phyloP scores from a whole-genome alignment of 164 flowering plant genomes.

The Vitis labrusca region DNA sequence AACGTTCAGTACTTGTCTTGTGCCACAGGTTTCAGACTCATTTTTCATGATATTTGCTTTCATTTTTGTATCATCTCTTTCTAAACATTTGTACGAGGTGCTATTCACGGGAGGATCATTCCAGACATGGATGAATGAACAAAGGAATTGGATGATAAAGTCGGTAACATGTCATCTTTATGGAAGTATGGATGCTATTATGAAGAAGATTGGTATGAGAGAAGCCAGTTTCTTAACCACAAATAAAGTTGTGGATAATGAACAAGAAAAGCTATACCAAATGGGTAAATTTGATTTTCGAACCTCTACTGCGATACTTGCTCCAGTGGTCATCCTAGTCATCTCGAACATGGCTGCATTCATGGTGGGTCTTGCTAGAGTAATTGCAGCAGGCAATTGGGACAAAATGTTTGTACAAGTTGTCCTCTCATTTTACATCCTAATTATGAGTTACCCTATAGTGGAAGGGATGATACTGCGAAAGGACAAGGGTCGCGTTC shows the following conservation, averaged over 20 bases:
- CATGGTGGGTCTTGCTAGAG: conserved; percentile 24
- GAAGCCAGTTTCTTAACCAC: conserved; percentile 45
- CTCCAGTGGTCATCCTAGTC: conserved; percentile 28
- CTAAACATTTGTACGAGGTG: conserved; percentile 32
- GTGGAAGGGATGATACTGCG: conserved; percentile 40
- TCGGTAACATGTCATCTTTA: conserved; percentile 30
- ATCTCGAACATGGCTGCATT: conserved; percentile 29
- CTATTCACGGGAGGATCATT: conserved; percentile 24
- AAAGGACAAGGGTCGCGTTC: conserved; percentile 30
- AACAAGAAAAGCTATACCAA: conserved; percentile 23
- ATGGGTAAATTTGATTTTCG: conserved; percentile 41
- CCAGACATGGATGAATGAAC: conserved; percentile 33
- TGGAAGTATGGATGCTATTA: conserved; percentile 34
- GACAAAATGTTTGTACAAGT: conserved; percentile 30
- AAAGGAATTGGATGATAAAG: conserved; percentile 43
- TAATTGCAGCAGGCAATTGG: conserved; percentile 9
- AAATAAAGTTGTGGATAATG: conserved; percentile 36
- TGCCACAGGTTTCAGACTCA: conserved; percentile 23
- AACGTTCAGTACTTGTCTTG: too few species aligned
- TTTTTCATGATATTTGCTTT: conserved; percentile 23
- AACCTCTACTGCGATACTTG: conserved; percentile 29
- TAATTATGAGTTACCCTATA: conserved; percentile 28
- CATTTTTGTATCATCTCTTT: conserved; percentile 25
- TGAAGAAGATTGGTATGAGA: conserved; percentile 29
- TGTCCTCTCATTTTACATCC: conserved; percentile 22